phyloP scores from a whole-genome alignment of 139 green algal genomes.

The Auxenochlorella pyrenoidosa region DNA sequence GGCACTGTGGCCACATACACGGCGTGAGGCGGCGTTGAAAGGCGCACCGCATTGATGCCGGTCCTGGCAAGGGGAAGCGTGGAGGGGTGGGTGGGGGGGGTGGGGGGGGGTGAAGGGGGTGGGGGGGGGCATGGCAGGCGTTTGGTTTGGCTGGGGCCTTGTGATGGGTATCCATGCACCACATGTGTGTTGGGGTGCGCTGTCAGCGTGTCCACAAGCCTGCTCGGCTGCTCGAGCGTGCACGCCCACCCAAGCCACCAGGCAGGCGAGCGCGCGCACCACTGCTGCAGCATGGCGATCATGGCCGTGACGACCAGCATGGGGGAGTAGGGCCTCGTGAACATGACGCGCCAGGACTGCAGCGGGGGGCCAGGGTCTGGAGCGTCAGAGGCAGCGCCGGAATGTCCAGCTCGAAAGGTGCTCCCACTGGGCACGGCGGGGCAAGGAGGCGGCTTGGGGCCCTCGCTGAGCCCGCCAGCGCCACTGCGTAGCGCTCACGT shows the following conservation, averaged over 20 bases:
- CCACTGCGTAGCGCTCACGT: not conserved
- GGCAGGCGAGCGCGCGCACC: not conserved
- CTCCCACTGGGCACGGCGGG: too few species aligned
- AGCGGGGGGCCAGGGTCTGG: conserved; percentile 54
- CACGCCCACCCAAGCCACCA: not conserved
- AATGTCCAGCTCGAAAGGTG: too few species aligned
- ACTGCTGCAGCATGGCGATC: conserved; percentile 32
- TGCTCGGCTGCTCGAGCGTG: not conserved
- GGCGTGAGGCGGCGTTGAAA: not conserved
- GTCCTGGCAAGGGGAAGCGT: not conserved
- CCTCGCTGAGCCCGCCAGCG: too few species aligned
- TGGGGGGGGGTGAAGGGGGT: not conserved
- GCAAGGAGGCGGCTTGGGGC: too few species aligned
- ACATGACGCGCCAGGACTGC: conserved; percentile 22
- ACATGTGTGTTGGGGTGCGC: too few species aligned
- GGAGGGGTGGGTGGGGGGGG: not conserved
- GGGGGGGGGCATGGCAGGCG: not conserved
- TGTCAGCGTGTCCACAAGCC: not conserved
- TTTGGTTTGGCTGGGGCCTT: not conserved
- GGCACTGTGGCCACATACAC: too few species aligned
- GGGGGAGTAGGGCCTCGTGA: conserved; percentile 11
- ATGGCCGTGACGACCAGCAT: conserved; percentile 1
- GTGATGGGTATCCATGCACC: too few species aligned
- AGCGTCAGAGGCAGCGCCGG: too few species aligned
- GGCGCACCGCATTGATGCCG: not conserved